Evolutionary conservation across 306 rosid genomes (phyloP), one percentile per base, ranked within the genome.

Genomic region (Malus sieversii): DNA sequence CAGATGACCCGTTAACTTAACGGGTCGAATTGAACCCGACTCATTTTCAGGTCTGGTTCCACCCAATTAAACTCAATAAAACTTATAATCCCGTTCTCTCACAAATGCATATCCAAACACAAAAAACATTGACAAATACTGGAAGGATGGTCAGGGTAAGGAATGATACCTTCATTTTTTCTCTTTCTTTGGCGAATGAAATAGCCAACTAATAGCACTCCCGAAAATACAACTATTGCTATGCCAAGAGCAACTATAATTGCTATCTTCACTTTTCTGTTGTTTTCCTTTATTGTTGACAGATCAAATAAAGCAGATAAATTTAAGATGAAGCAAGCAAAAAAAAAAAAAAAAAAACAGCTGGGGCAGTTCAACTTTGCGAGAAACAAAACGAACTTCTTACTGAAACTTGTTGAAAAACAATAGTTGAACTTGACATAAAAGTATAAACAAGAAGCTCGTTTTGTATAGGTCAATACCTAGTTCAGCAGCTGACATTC

Each of bases 401-500:
- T 46, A 14, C 14, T 46, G 52, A 4, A 14, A 46, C 52, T 14
- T 46, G 52, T 4, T 13, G 6, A 13, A 46, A 46, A 46, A 46
- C 52, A 46, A 46, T 46, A 14, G 52, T 46, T 46, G 19, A 46
- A 46, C 52, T 46, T 33, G 18, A 71, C 59, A 20, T 52, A 7
- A 32, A 65, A 65, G 52, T 11, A 57, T 13, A 14, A 63, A 16
- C 3, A 3, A 59, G 19, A 46, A 27, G 29, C 52, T 46, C 2
- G 18, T 46, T 13, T 46, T 46, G 52, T 46, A 4, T 14, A 13
- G 52, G 14, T 46, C 52, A 16, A 42, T 73, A 66, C 90, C 86
- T 69, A 66, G 33, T 12, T 79, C 86, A 1, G 85, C 81, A 68
- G 14, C 42, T 14, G 74, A 38, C 72, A 77, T 71, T 68, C 89